These are phyloP conservation scores for Microcyclospora tardicrescens DNA, from an alignment of 2,329 filamentous ascomycete genomes.

Conservation along the genomic window DNA sequence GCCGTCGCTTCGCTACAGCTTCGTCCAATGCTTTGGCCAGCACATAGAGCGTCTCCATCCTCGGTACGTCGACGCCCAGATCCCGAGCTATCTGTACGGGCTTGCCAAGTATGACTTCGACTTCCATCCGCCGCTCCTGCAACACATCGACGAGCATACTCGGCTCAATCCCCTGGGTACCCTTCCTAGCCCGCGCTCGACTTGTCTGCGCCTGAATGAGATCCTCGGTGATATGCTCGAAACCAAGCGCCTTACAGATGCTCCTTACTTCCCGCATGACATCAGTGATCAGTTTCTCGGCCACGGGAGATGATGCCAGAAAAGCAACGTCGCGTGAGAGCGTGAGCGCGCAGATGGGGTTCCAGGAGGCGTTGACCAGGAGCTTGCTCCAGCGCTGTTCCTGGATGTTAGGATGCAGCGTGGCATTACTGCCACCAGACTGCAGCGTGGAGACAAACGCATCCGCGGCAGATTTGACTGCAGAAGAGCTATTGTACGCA, in stretches of 20 bases:
- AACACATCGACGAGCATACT: constrained; percentile 39
- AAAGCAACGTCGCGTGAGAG: constrained; percentile 41
- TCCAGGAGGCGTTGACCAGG: constrained; percentile 49
- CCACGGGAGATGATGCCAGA: constrained; percentile 28
- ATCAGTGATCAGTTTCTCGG: constrained; percentile 25
- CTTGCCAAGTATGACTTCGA: constrained; percentile 40
- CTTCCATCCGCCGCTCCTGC: constrained; percentile 31
- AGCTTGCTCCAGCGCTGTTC: constrained; percentile 48
- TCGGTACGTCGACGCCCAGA: constrained; percentile 28
- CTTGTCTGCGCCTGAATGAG: constrained; percentile 27
- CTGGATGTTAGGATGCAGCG: constrained; percentile 43
- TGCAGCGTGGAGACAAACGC: constrained; percentile 22
- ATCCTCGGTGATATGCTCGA: constrained; percentile 24
- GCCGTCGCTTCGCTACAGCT: constrained; percentile 15
- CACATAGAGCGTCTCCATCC: constrained; percentile 34
- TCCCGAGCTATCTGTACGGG: constrained; percentile 29
- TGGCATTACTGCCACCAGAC: constrained; percentile 33
- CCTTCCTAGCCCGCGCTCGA: constrained; percentile 25
- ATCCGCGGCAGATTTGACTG: constrained; percentile 8
- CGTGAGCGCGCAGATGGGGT: constrained; percentile 46
- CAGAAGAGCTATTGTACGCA: constrained; percentile 2
- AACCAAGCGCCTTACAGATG: constrained; percentile 30
- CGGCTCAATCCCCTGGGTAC: constrained; percentile 30
- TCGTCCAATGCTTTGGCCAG: constrained; percentile 31
- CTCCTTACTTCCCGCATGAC: constrained; percentile 35